Base-by-base conservation (phyloP, 352 stramenopile species). In the Pythium plurisporium region DNA sequence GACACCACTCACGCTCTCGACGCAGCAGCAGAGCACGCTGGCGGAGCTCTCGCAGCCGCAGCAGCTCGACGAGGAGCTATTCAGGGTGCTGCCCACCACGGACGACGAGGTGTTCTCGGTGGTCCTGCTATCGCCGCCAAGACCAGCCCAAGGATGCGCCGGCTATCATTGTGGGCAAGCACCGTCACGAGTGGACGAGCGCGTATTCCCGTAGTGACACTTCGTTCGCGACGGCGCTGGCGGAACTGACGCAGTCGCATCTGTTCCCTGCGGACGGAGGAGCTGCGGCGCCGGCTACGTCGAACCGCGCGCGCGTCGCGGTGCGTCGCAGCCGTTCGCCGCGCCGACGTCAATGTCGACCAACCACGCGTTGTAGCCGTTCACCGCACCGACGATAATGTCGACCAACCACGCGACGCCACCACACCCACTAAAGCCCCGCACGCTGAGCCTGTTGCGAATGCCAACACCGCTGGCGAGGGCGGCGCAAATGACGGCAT, bases 121-220 rank as follows among this genome's bases (percentile, higher is more conserved):
- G 27, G 42, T 66, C 7, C 17, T 70, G 33, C 48, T 70, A 6
- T 70, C n/a, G 63, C 38, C 26, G 5, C 4, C 19, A 29, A 17
- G 54, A 31, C 27, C 20, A 46, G 1, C 6, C 37, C 12, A 40
- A 55, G 4, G 43, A 70, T 9, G 12, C 33, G 12, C 0, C 38
- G 0, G 20, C 59, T 2, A 59, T 92, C 17, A 70, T 62, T 2
- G 67, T 90, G 12, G 83, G 83, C 25, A 82, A 80, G 31, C 56
- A 89, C 55, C 79, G 72, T 10, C 79, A 91, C 53, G 83, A 75
- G n/a, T 93, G 76, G 77, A 73, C 75, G 9, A 17, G 23, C 14
- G 61, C 43, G 1, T 76, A 64, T 38, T 43, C 45, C 8, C 30
- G 38, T 11, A 30, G 38, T 25, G 64, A 69, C 17, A 19, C 36